Percentiles rank a stretch among this genome's conserved stretches.
phyloP scores from a whole-genome alignment of 2,329 filamentous ascomycete species.

The Aspergillus caelatus region DNA sequence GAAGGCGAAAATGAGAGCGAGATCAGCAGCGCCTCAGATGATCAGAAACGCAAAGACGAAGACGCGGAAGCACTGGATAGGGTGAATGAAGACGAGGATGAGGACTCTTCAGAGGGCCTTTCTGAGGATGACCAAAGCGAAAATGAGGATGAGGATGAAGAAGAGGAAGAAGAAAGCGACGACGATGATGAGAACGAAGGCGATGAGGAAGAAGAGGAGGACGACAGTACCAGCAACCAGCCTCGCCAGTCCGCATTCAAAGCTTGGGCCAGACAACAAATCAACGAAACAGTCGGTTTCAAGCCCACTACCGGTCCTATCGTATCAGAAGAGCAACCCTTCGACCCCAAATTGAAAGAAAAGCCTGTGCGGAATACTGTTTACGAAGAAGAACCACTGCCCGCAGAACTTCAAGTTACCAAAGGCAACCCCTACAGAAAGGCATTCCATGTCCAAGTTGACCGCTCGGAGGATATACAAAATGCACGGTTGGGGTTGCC shows the following conservation, averaged over 20 bases:
- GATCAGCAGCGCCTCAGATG: slow-evolving; percentile 40
- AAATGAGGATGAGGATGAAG: slow-evolving; percentile 20
- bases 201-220: slow-evolving; percentile 40
- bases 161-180: slow-evolving; percentile 26
- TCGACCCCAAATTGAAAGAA: slow-evolving; percentile 27
- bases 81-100: slow-evolving; percentile 32
- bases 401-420: slow-evolving; percentile 42
- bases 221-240: slow-evolving; percentile 24
- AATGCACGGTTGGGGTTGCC: slow-evolving; percentile 77
- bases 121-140: slow-evolving; percentile 34
- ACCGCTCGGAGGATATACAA: slow-evolving; percentile 73
- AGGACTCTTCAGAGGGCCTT: slow-evolving; percentile 18
- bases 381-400: slow-evolving; percentile 44
- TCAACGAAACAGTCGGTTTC: slow-evolving; percentile 80
- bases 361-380: slow-evolving; percentile 40
- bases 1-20: slow-evolving; percentile 32
- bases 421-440: slow-evolving; percentile 61
- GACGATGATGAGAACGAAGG: slow-evolving; percentile 37
- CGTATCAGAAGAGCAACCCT: slow-evolving; percentile 35
- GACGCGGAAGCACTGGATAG: slow-evolving; percentile 17
- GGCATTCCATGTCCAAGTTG: slow-evolving; percentile 73
- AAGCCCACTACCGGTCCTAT: slow-evolving; percentile 49
- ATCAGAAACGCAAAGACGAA: slow-evolving; percentile 27
- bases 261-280: slow-evolving; percentile 83
- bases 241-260: slow-evolving; percentile 75